Percentiles rank a stretch among this genome's conserved stretches.
Evolutionary conservation across 2,329 filamentous ascomycete species (phyloP).

Genomic region (Paracoccidioides lutzii): DNA sequence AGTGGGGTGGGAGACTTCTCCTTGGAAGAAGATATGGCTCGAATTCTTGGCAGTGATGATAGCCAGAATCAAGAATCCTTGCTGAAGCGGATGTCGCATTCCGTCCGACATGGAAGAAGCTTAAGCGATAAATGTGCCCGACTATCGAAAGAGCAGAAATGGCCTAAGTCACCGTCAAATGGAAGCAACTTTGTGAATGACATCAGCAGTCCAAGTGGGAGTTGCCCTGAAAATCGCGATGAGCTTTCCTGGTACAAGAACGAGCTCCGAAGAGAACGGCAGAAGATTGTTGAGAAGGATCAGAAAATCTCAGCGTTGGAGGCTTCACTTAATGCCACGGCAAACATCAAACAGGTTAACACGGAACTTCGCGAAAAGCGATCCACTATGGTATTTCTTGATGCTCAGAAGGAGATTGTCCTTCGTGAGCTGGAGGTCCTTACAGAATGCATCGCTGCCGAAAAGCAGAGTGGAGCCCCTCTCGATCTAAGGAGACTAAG

Average conservation of each 20-base stretch:
- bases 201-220: constrained; percentile 59
- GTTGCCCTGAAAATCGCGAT: constrained; percentile 44
- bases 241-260: constrained; percentile 53
- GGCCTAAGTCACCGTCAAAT: constrained; percentile 55
- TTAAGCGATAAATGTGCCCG: constrained; percentile 56
- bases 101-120: constrained; percentile 82
- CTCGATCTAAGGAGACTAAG: constrained; percentile 63
- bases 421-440: constrained; percentile 82
- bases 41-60: constrained; percentile 62
- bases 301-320: constrained; percentile 72
- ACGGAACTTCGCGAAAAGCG: constrained; percentile 83
- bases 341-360: constrained; percentile 62
- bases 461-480: constrained; percentile 68
- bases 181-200: constrained; percentile 40
- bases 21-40: constrained; percentile 89
- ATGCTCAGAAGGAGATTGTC: constrained; percentile 91
- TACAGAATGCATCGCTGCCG: constrained; percentile 73
- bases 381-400: constrained; percentile 86
- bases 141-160: constrained; percentile 50
- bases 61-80: constrained; percentile 55
- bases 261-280: constrained; percentile 70
- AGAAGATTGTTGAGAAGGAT: constrained; percentile 73
- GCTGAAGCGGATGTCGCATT: constrained; percentile 79
- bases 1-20: constrained; percentile 78
- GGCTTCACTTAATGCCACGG: constrained; percentile 44